Conservation (phyloP, 2,329 filamentous ascomycete genomes). For the Apiospora aurea region DNA sequence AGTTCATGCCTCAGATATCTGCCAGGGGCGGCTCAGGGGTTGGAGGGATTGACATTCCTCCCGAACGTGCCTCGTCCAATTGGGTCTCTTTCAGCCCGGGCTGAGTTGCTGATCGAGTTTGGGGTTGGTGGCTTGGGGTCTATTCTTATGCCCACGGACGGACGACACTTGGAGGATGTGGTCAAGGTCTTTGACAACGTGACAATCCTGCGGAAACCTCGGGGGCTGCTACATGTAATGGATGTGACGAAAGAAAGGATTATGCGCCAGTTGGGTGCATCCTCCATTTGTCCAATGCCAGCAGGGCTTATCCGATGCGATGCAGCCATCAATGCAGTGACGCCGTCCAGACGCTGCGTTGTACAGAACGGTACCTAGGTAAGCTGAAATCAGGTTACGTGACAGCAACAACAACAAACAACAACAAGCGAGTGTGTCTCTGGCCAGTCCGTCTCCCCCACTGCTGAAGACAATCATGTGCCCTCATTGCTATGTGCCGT, state of each 20-base stretch:
- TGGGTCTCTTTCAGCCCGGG: constrained; percentile 14
- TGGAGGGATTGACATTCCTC: constrained; percentile 10
- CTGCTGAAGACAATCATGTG: background rate
- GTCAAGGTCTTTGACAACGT: background rate
- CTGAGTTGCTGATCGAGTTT: background rate
- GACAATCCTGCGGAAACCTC: constrained; percentile 1
- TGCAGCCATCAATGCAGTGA: constrained; percentile 3
- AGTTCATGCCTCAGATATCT: constrained; percentile 19
- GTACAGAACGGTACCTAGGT: background rate
- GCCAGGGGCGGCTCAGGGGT: constrained; percentile 18
- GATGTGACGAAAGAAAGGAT: constrained; percentile 6
- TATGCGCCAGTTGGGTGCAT: constrained; percentile 12
- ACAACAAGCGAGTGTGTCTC: background rate
- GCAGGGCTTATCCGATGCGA: background rate
- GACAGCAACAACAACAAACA: background rate
- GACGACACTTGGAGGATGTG: background rate
- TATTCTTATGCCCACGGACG: constrained; percentile 14
- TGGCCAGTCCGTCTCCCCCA: background rate
- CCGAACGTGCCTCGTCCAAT: background rate
- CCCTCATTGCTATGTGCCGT: background rate
- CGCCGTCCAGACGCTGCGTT: background rate
- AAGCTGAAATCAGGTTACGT: background rate
- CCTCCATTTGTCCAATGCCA: constrained; percentile 6
- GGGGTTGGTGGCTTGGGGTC: constrained; percentile 6
- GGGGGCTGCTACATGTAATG: background rate